Base-by-base conservation (phyloP, 352 stramenopile genomes). In the Pythium brachiatum region DNA sequence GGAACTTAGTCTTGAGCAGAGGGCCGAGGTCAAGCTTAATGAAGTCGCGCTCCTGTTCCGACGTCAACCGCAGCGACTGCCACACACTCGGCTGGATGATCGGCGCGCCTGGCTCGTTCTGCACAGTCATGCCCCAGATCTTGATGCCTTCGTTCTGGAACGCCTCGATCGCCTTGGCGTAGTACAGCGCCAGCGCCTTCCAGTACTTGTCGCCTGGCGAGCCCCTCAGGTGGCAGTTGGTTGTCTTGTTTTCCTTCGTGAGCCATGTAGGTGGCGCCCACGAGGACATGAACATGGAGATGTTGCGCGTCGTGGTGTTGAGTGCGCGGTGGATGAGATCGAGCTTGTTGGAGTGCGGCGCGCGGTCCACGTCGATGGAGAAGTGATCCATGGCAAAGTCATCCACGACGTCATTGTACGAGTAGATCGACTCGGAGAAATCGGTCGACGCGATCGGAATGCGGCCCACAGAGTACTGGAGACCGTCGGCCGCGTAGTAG, bases 231-330 rank as follows among this genome's bases (percentile, higher is more conserved):
- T 62, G 53, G 29, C 73, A 83, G 44, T 88, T 85, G 51, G 81
- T 73, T 29, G 73, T 85, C 25, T 60, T 64, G 56, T 88, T 88
- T 31, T 80, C 65, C 38, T 68, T 79, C 21, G 90, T 97, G 81
- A 97, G 94, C 87, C 88, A 97, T 1, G 69, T 72, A 1, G 89
- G 89, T 9, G 86, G 86, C 13, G 74, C 86, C 89, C 89, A 97
- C 1, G 86, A 79, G n/a, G 80, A 91, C 6, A 72, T 76, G 50
- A 92, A 92, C 6, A 97, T 39, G 25, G 78, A 78, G 7, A 97
- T 64, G n/a, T 74, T 57, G 20, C 75, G 68, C 26, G 62, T 66
- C 12, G 79, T 77, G 13, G 46, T 72, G 25, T 57, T 60, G 57
- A 89, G 66, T 20, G 85, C 84, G 16, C 70, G 72, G 36, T 86